A percentile compares a stretch with the other conserved stretches of the same genome.
Evolutionary conservation across 1,284 basidiomycete genomes (phyloP).

Genomic region (Amylostereum areolatum): DNA sequence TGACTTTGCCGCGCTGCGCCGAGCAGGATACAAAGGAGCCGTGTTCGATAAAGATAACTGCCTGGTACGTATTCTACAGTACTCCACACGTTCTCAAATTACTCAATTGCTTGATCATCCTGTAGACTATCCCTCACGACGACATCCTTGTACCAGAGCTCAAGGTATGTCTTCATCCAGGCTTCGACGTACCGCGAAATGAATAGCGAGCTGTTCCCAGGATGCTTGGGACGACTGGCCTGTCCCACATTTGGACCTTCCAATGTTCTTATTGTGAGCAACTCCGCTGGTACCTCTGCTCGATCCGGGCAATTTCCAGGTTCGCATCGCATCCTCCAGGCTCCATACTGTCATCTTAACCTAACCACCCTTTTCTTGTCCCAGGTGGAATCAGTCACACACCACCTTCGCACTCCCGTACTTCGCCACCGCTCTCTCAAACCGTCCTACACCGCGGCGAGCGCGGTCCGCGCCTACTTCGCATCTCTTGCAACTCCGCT

Average conservation of each 20-base stretch:
- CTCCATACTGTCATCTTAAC: not conserved
- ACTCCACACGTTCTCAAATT: no score
- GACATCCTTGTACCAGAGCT: slow-evolving; percentile 74
- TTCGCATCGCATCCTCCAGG: slow-evolving; percentile 27
- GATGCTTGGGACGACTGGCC: slow-evolving; percentile 76
- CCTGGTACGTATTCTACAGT: slow-evolving; percentile 46
- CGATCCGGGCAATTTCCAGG: slow-evolving; percentile 79
- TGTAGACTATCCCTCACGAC: slow-evolving; percentile 69
- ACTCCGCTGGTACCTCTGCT: slow-evolving; percentile 82
- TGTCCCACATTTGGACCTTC: slow-evolving; percentile 68
- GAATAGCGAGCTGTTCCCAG: slow-evolving; percentile 26
- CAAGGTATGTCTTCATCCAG: slow-evolving; percentile 35
- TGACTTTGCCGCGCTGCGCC: slow-evolving; percentile 75
- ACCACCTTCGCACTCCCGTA: slow-evolving; percentile 77
- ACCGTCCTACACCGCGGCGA: slow-evolving; percentile 72
- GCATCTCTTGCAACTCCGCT: slow-evolving; percentile 45
- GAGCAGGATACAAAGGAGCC: slow-evolving; percentile 79
- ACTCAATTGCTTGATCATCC: not conserved
- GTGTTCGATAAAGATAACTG: slow-evolving; percentile 99
- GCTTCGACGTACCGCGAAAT: not conserved
- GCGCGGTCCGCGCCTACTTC: slow-evolving; percentile 63
- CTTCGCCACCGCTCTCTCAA: slow-evolving; percentile 75
- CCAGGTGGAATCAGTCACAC: slow-evolving; percentile 81
- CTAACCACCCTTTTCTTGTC: not conserved
- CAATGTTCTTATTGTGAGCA: slow-evolving; percentile 88